A percentile compares a stretch with the other conserved stretches of the same genome.
These are phyloP conservation scores for Beauveria varroae DNA, from an alignment of 2,329 filamentous ascomycete genomes.

Conservation along the genomic window DNA sequence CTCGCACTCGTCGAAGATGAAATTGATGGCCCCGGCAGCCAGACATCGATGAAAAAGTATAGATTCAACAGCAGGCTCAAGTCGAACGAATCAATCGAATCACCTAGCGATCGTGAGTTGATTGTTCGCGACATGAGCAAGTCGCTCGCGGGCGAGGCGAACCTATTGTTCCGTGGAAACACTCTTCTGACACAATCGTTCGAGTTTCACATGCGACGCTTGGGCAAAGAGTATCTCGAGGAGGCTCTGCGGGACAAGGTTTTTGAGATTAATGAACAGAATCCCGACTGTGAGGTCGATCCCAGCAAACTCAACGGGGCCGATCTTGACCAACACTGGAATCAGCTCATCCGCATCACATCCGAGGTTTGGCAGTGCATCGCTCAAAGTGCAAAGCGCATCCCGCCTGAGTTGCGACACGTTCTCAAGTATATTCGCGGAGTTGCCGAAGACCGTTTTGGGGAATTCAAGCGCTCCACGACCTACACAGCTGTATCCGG, in stretches of 20 bases:
- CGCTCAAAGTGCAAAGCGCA: conserved; percentile 60
- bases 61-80: conserved; percentile 64
- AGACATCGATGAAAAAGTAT: conserved; percentile 65
- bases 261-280: conserved; percentile 79
- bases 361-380: conserved; percentile 83
- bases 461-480: conserved; percentile 82
- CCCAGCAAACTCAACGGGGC: conserved; percentile 68
- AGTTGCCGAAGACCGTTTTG: conserved; percentile 90
- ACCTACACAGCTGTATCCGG: conserved; percentile 92
- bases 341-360: conserved; percentile 65
- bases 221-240: conserved; percentile 88
- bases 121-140: conserved; percentile 72
- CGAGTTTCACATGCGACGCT: conserved; percentile 89
- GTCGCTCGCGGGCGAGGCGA: conserved; percentile 78
- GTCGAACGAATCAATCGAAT: conserved; percentile 61
- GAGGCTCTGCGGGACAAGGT: conserved; percentile 82
- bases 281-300: conserved; percentile 92
- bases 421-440: conserved; percentile 88
- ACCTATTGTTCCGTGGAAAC: conserved; percentile 90
- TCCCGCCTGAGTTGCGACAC: conserved; percentile 73
- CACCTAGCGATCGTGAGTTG: conserved; percentile 57
- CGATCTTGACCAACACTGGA: conserved; percentile 79
- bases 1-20: conserved; percentile 92
- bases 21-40: conserved; percentile 85
- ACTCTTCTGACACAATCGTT: conserved; percentile 88